Conservation (phyloP, 805 yeast species). For the Saturnispora mendoncae region DNA sequence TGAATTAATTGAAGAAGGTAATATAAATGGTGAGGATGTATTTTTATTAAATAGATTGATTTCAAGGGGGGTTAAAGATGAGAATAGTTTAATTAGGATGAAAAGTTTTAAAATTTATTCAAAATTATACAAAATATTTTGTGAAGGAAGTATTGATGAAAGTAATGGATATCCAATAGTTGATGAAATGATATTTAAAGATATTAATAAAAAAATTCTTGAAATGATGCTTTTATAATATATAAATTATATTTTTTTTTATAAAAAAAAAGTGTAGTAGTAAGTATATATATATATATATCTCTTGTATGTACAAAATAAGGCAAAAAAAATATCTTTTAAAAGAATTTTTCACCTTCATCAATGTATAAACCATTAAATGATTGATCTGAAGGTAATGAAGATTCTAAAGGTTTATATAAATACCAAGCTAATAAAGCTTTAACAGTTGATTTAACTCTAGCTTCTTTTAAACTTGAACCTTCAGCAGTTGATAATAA, state of each 20-base stretch:
- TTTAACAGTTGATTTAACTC: constrained; percentile 83
- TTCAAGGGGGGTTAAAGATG: constrained; percentile 4
- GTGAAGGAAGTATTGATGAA: constrained; percentile 2
- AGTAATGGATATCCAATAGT: constrained; percentile 11
- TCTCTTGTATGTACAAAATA: constrained; percentile 4
- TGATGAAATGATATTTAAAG: constrained; percentile 9
- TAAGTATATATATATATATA: too few species aligned
- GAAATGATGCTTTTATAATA: neutral
- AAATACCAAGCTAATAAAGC: constrained; percentile 89
- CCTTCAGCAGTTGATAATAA: constrained; percentile 95
- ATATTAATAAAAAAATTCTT: constrained; percentile 4
- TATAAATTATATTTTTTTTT: neutral
- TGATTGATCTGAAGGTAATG: constrained; percentile 50
- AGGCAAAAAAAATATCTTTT: constrained; percentile 4
- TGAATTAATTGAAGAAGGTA: neutral
- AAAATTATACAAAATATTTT: constrained; percentile 2
- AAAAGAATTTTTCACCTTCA: constrained; percentile 30
- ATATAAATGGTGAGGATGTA: constrained; percentile 12
- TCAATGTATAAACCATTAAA: constrained; percentile 31
- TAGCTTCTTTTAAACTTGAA: constrained; percentile 80
- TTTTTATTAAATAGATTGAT: constrained; percentile 12
- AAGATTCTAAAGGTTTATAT: constrained; percentile 65
- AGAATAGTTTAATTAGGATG: constrained; percentile 10
- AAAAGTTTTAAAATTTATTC: constrained; percentile 9
- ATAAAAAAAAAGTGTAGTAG: neutral